Evolutionary conservation across 176 grass and related monocot genomes (phyloP), one percentile per base, ranked within the genome.

Genomic region (Alloteropsis semialata): DNA sequence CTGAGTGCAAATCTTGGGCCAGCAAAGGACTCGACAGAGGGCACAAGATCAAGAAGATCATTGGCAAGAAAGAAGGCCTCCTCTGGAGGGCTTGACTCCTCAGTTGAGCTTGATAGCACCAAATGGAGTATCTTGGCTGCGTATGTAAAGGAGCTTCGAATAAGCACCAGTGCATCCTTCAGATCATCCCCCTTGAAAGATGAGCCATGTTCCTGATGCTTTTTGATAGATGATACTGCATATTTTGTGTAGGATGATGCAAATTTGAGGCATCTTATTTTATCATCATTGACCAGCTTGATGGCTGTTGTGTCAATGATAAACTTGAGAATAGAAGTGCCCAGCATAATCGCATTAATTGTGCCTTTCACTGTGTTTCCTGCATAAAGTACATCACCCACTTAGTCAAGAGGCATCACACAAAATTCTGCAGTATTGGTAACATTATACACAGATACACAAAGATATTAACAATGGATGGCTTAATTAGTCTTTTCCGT

Each of bases 81-180:
- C 53, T 75, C 83, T 67, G 80, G 77, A 69, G 88, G 80, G 49
- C n/a, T 55, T 18, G 81, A 79, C 1, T 69, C 81, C 49, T 93
- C 87, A 3, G 79, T 67, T 24, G 76, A 85, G 72, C 74, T 87
- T 85, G 84, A 80, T 29, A 95, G 74, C 28, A 90, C 81, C 88
- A 95, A 82, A 90, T 98, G 88, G 54, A 95, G 84, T 81, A 95
- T 56, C 81, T 98, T 98, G 22, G 88, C 79, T 69, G 88, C 74
- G 24, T 98, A 98, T 51, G 93, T 95, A 80, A 95, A 92, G 72
- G 79, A 90, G 83, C 91, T 98, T 70, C 88, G 87, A 57, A 90
- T 60, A 76, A 90, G 82, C 69, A 85, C 51, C 50, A 93, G 39
- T 32, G 81, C 80, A 24, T 92, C 91, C 89, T 92, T 98, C 63